Evolutionary conservation across 2,329 filamentous ascomycete genomes (phyloP).

Genomic region (Penicillium sp.): DNA sequence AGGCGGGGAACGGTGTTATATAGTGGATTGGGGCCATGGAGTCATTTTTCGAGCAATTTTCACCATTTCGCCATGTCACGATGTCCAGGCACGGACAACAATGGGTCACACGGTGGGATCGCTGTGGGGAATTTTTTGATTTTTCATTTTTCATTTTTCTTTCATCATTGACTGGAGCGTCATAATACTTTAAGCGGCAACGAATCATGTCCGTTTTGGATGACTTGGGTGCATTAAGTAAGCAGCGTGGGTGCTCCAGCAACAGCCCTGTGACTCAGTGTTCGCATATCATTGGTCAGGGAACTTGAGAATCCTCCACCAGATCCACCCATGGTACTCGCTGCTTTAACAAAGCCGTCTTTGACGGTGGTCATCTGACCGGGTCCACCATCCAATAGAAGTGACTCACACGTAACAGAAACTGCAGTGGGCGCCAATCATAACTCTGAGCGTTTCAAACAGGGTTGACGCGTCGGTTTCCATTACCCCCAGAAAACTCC

Average conservation of each 20-base stretch:
- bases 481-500: slow-evolving; percentile 25
- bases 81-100: slow-evolving; percentile 21
- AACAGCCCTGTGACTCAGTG: slow-evolving; percentile 1
- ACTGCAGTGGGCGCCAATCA: slow-evolving; percentile 30
- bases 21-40: slow-evolving; percentile 13
- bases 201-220: not conserved
- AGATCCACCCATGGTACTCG: slow-evolving; percentile 2
- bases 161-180: slow-evolving; percentile 12
- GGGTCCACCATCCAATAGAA: slow-evolving; percentile 10
- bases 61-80: not conserved
- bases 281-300: not conserved
- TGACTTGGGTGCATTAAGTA: slow-evolving; percentile 1
- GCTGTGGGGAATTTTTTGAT: slow-evolving; percentile 15
- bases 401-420: slow-evolving; percentile 38
- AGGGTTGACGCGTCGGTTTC: slow-evolving; percentile 23
- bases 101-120: slow-evolving; percentile 21
- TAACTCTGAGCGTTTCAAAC: slow-evolving; percentile 8
- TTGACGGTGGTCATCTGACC: slow-evolving; percentile 8
- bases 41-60: slow-evolving; percentile 8
- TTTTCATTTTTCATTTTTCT: slow-evolving; percentile 8
- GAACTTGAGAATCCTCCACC: not conserved
- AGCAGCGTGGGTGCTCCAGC: slow-evolving; percentile 8
- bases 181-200: slow-evolving; percentile 11
- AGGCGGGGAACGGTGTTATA: slow-evolving; percentile 16
- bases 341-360: slow-evolving; percentile 17